Base-by-base conservation (phyloP, 441 rosid genomes). In the Brassica hybrid region DNA sequence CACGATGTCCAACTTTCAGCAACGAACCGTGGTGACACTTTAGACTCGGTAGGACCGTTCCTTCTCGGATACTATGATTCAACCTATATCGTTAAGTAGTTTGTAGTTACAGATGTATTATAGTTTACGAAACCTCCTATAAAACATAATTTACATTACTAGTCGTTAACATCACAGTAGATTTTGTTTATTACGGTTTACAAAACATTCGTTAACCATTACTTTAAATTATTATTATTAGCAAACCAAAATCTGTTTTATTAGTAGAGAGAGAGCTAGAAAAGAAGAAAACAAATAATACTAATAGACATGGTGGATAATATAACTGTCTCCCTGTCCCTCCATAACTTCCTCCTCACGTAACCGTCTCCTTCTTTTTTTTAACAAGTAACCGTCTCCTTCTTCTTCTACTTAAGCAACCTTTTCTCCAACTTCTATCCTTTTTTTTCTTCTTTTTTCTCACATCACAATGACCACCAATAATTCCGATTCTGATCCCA, bases 1-100 rank as follows among this genome's bases (percentile, higher is more conserved):
- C 8, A 91, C 79, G 74, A 89, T 89, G 79, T 59, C 96, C 98
- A 10, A 91, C 91, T 83, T 89, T 94, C 72, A 92, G 66, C 82
- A 91, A 83, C 30, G 95, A 86, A 63, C 83, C 83, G 16, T 92
- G 93, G 10, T 71, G 52, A 17, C 87, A 32, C 38, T 32, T 32
- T 27, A 27, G 32, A 32, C 38, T 32, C 38, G 38, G 8, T 32
- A 32, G 38, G 8, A 32, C 38, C 8, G 9, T 32, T 32, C 38
- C 38, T 32, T 32, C 38, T 32, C 38, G 8, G 38, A 32, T 32
- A 32, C 38, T 32, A 64, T 52, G 11, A 12, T 23, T 57, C 66
- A 56, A 32, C 38, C 38, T 1, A 32, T 32, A 32, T 32, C 38
- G 38, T 6, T 32, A 32, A 7, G 6, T 32, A 32, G 38, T 32